Evolutionary conservation across 768 basidiomycete species (phyloP).

Genomic region (Mycena amicta): DNA sequence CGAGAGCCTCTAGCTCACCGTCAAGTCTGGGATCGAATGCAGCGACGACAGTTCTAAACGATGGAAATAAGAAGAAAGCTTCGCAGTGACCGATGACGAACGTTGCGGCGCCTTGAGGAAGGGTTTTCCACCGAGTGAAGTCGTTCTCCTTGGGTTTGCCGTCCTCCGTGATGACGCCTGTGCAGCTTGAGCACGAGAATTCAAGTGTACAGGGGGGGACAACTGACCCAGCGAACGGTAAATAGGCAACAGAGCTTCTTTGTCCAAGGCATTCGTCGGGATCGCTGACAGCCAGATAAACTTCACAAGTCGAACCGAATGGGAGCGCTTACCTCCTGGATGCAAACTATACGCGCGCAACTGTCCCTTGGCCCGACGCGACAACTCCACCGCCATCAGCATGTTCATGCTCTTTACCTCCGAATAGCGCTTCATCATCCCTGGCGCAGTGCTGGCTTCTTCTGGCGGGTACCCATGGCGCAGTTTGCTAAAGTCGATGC

Average conservation of each 20-base stretch:
- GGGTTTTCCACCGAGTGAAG: constrained; percentile 11
- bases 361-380: constrained; percentile 7
- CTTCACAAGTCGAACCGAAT: not conserved
- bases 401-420: constrained; percentile 17
- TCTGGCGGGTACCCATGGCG: constrained; percentile 1
- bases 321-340: constrained; percentile 10
- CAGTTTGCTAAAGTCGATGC: constrained; percentile 13
- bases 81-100: not conserved
- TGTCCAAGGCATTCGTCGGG: constrained; percentile 10
- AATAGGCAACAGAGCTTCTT: not conserved
- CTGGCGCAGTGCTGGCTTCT: not conserved
- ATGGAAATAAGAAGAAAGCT: not conserved
- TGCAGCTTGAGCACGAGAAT: not conserved
- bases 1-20: not conserved
- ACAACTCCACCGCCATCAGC: constrained; percentile 11
- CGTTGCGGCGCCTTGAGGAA: constrained; percentile 18
- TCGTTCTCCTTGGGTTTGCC: constrained; percentile 5
- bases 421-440: not conserved
- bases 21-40: constrained; percentile 19
- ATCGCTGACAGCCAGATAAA: not conserved
- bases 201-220: not conserved
- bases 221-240: constrained; percentile 2
- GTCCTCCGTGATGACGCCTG: constrained; percentile 13
- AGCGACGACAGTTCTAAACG: constrained; percentile 6
- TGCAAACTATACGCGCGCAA: constrained; percentile 11